Evolutionary conservation across 306 rosid species (phyloP).

Genomic region (Sechiopsis laciniata): DNA sequence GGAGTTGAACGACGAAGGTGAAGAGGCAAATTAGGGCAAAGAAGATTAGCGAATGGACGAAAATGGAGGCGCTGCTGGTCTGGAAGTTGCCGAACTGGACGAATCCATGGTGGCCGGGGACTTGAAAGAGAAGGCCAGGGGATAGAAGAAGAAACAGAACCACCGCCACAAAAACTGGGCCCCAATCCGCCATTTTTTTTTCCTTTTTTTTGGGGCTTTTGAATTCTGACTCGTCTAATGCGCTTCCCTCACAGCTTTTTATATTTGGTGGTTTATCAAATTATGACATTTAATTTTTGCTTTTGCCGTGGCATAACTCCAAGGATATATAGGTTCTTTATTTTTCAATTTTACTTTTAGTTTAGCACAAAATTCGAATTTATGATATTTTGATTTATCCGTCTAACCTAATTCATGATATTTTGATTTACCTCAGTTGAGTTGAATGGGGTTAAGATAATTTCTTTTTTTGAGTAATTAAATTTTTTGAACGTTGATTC

Average conservation of each 20-base stretch:
- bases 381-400: too few species aligned
- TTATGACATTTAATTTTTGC: too few species aligned
- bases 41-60: conserved; percentile 70
- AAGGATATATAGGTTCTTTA: too few species aligned
- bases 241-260: background rate
- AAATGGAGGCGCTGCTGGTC: conserved; percentile 67
- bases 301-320: too few species aligned
- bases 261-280: background rate
- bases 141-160: conserved; percentile 58
- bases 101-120: conserved; percentile 55
- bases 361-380: too few species aligned
- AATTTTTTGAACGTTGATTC: too few species aligned
- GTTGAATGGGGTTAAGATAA: too few species aligned
- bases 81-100: conserved; percentile 74
- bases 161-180: conserved; percentile 67
- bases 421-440: too few species aligned
- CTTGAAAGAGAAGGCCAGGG: conserved; percentile 66
- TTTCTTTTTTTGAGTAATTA: too few species aligned
- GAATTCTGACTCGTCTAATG: background rate
- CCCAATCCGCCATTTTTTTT: conserved; percentile 58
- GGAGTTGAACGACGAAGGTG: conserved; percentile 55
- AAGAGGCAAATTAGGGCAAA: conserved; percentile 58
- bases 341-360: too few species aligned
- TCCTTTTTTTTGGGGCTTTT: background rate
- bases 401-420: too few species aligned